phyloP scores from a whole-genome alignment of 2,329 filamentous ascomycete species.

The Monosporascus sp. region DNA sequence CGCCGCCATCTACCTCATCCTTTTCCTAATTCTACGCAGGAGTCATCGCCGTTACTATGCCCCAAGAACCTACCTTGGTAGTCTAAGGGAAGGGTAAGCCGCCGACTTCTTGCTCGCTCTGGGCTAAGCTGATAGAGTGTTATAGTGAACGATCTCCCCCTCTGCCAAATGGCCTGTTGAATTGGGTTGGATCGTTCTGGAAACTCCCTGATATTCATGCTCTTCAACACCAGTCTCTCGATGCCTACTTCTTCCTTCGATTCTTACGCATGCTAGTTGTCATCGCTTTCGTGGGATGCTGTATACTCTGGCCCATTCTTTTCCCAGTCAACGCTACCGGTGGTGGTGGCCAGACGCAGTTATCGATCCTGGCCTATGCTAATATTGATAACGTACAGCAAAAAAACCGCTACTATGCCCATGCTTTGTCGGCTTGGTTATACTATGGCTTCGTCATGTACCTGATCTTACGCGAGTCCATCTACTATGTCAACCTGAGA shows the following conservation, averaged over 20 bases:
- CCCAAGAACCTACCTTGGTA: slow-evolving; percentile 45
- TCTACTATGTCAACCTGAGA: slow-evolving; percentile 88
- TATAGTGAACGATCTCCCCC: slow-evolving; percentile 51
- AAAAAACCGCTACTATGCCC: slow-evolving; percentile 70
- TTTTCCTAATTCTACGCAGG: slow-evolving; percentile 42
- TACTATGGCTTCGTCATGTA: slow-evolving; percentile 88
- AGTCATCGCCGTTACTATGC: slow-evolving; percentile 44
- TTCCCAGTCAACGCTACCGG: slow-evolving; percentile 86
- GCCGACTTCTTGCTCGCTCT: slow-evolving; percentile 4
- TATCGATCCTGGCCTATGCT: slow-evolving; percentile 74
- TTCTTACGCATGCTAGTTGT: slow-evolving; percentile 73
- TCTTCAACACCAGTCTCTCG: slow-evolving; percentile 85
- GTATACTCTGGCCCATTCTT: slow-evolving; percentile 81
- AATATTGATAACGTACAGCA: slow-evolving; percentile 57
- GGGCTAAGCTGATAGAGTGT: slow-evolving; percentile 3
- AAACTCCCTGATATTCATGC: slow-evolving; percentile 70
- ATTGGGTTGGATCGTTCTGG: slow-evolving; percentile 66
- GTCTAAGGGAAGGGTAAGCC: slow-evolving; percentile 34
- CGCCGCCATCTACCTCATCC: slow-evolving; percentile 34
- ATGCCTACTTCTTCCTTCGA: slow-evolving; percentile 85
- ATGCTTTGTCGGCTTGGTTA: slow-evolving; percentile 73
- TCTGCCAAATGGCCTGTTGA: slow-evolving; percentile 56
- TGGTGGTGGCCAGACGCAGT: slow-evolving; percentile 55
- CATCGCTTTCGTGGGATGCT: slow-evolving; percentile 77
- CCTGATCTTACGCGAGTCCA: slow-evolving; percentile 78